A percentile compares a stretch with the other conserved stretches of the same genome.
Conservation (phyloP, 2,329 filamentous ascomycete genomes). For the Botrytis byssoidea region DNA sequence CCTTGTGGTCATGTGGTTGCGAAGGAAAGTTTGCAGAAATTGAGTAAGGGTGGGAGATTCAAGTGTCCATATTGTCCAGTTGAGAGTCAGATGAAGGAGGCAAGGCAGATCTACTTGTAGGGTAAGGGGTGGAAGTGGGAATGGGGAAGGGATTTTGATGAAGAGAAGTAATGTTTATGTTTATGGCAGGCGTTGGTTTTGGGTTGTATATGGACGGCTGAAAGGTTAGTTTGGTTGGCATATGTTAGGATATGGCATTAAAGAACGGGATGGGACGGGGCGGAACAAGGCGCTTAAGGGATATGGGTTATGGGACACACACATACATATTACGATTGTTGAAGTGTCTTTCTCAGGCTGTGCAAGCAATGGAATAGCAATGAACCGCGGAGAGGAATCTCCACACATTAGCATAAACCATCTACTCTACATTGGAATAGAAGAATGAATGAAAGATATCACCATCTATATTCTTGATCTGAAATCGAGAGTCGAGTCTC, state of each 20-base stretch:
- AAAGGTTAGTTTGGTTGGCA: not conserved
- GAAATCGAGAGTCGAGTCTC: not conserved
- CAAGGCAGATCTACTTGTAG: conserved; percentile 43
- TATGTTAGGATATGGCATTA: not conserved
- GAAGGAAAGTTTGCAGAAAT: conserved; percentile 73
- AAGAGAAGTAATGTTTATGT: not conserved
- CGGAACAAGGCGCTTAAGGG: not conserved
- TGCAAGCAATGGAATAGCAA: not conserved
- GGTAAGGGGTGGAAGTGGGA: not conserved
- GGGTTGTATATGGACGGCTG: not conserved
- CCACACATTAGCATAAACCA: not conserved
- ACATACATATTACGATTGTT: not conserved
- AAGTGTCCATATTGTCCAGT: conserved; percentile 96
- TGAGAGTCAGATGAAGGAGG: conserved; percentile 76
- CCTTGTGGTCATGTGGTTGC: conserved; percentile 94
- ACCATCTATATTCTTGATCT: no score
- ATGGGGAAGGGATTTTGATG: not conserved
- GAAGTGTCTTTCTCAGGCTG: not conserved
- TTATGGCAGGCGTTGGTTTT: not conserved
- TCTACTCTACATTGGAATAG: not conserved
- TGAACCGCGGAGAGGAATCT: not conserved
- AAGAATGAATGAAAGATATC: not conserved
- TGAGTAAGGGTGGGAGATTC: conserved; percentile 77
- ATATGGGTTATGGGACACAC: not conserved
- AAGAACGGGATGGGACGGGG: not conserved